phyloP scores from a whole-genome alignment of 352 stramenopile species.

The Phytopythium delawarense region DNA sequence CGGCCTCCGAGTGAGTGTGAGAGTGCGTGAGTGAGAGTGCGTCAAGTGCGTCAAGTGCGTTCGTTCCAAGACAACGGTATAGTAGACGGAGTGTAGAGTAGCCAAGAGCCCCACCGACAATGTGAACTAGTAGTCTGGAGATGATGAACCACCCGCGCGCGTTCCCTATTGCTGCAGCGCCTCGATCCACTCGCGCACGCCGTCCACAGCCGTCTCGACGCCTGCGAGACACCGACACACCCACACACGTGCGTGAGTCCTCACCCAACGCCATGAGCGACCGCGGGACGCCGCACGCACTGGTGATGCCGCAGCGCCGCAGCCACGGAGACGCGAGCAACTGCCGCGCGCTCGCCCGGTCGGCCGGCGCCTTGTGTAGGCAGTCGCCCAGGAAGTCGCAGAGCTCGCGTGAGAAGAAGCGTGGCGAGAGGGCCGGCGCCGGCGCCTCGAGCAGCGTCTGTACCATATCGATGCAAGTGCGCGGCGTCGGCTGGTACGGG shows the following conservation, averaged over 20 bases:
- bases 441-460: conserved; percentile 72
- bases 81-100: conserved; percentile 1
- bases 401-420: conserved; percentile 72
- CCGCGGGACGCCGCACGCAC: conserved; percentile 29
- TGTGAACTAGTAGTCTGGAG: conserved; percentile 5
- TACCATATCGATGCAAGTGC: conserved; percentile 83
- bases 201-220: conserved; percentile 30
- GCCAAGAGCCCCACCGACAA: not conserved
- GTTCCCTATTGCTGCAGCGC: conserved; percentile 28
- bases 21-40: not conserved
- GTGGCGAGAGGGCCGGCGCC: conserved; percentile 53
- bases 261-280: not conserved
- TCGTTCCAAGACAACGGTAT: conserved; percentile 1
- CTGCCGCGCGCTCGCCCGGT: conserved; percentile 54
- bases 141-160: not conserved
- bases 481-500: conserved; percentile 78
- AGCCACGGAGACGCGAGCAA: conserved; percentile 75
- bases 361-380: conserved; percentile 59
- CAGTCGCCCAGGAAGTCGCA: conserved; percentile 65
- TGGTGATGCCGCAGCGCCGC: conserved; percentile 52
- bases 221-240: conserved; percentile 12
- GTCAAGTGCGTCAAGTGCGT: not conserved
- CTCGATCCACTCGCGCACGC: conserved; percentile 71
- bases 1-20: not conserved
- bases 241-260: not conserved